Base-by-base conservation (phyloP, 495 filamentous ascomycete species). In the Articulospora tetracladia region DNA sequence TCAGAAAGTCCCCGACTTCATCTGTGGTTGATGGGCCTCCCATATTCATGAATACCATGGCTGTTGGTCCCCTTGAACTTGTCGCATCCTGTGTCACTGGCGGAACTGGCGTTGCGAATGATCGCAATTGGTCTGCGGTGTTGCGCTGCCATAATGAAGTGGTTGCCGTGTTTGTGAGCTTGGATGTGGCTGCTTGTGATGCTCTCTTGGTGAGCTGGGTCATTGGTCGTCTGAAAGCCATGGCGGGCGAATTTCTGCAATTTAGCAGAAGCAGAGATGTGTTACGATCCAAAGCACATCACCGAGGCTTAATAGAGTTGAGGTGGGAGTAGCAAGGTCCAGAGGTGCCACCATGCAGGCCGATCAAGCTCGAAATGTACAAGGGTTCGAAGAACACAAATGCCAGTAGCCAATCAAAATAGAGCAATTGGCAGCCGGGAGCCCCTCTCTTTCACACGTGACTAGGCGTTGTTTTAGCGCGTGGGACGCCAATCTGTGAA, bases 41-140 rank as follows among this genome's bases (percentile, higher is more conserved):
- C 95, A 99, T 99, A 76, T 99, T 99, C 72, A 99, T 82, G 62
- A 99, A 96, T 6, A 99, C 93, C 83, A 99, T 96, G 39, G 95
- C 95, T 0, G 95, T 99, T n/a, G 79, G 79, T 3, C 80, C 80
- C 26, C 65, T 64, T 15, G 60, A 64, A 23, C 58, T 46, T 10
- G 60, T 62, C 20, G 60, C 44, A 82, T 88, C 77, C 68, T 92
- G 88, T 3, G 86, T 90, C 3, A 91, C 89, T 3, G 92, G 89
- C 2, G 88, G 88, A 0, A 81, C 81, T 26, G 84, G 79, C 27
- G 86, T 91, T 20, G 89, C 88, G 53, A 91, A 76, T 63, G 73
- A 72, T 62, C 83, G 72, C 46, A 59, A 59, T 64, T 80, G 78
- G 20, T 57, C 64, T 69, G 57, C 55, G 63, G 27, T 64, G 30